Conservation (phyloP, 768 basidiomycete genomes). For the Myochromella boudieri region DNA sequence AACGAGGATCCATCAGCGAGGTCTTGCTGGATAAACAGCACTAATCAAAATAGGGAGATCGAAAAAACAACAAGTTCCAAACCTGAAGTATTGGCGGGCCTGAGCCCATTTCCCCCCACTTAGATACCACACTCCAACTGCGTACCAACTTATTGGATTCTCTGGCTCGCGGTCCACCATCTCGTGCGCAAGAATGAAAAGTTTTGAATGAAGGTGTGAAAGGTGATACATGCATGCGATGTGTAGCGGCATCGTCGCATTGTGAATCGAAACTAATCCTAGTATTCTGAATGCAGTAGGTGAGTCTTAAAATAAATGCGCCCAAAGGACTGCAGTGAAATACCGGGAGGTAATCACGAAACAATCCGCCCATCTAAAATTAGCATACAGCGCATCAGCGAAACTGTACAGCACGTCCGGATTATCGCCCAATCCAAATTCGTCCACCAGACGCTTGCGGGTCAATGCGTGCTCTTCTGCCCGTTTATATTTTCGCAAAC, state of each 20-base stretch:
- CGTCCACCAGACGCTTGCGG: conserved; percentile 74
- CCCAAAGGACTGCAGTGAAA: not conserved
- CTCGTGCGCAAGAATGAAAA: conserved; percentile 96
- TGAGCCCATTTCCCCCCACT: conserved; percentile 85
- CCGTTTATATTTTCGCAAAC: conserved; percentile 89
- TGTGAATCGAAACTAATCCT: conserved; percentile 80
- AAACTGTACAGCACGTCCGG: conserved; percentile 90
- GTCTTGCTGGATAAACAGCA: conserved; percentile 68
- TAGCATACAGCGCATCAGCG: conserved; percentile 85
- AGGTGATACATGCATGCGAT: conserved; percentile 99
- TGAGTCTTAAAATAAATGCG: not conserved
- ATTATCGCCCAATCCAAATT: conserved; percentile 86
- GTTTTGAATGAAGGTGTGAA: conserved; percentile 83
- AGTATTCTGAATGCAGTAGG: conserved; percentile 65
- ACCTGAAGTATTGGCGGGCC: conserved; percentile 95
- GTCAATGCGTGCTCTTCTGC: conserved; percentile 78
- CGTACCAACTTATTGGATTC: conserved; percentile 94
- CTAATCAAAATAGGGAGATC: not conserved
- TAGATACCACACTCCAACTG: conserved; percentile 97
- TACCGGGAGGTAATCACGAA: conserved; percentile 84
- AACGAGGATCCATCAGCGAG: conserved; percentile 93
- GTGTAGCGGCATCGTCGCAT: conserved; percentile 88
- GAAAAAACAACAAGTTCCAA: not conserved
- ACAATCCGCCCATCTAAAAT: conserved; percentile 94
- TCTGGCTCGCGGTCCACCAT: conserved; percentile 94